phyloP scores from a whole-genome alignment of 2,329 filamentous ascomycete species.

The Talaromyces sp. region DNA sequence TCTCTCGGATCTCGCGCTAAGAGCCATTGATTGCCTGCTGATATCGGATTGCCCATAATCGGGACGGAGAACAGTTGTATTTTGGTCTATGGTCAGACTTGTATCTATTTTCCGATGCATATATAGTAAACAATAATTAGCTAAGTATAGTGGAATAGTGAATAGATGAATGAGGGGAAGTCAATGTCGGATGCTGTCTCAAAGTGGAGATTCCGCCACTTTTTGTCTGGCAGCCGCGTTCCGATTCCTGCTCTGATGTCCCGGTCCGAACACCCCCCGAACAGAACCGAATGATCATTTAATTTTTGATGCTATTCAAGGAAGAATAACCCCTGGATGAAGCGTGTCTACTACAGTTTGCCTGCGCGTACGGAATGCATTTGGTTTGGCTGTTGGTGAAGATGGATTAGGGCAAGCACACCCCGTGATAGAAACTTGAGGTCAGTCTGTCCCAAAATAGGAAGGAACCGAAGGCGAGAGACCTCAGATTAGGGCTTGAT shows the following conservation, averaged over 20 bases:
- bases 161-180: slow-evolving; percentile 6
- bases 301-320: background rate
- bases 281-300: background rate
- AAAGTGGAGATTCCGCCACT: slow-evolving; percentile 9
- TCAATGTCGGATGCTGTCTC: slow-evolving; percentile 2
- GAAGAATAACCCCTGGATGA: background rate
- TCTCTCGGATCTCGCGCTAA: background rate
- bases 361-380: background rate
- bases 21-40: background rate
- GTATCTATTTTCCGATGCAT: background rate
- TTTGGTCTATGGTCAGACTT: background rate
- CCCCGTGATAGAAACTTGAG: background rate
- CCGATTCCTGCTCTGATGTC: background rate
- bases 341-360: background rate
- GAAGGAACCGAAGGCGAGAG: slow-evolving; percentile 2
- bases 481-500: background rate
- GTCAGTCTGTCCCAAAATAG: background rate
- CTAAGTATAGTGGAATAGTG: background rate
- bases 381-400: background rate
- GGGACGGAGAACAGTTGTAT: background rate
- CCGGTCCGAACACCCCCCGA: slow-evolving; percentile 8
- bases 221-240: background rate
- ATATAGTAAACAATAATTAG: background rate
- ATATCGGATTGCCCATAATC: background rate
- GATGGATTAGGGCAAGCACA: background rate